Evolutionary conservation across 495 filamentous ascomycete species (phyloP).

Genomic region (Staphylotrichum tortipilum): DNA sequence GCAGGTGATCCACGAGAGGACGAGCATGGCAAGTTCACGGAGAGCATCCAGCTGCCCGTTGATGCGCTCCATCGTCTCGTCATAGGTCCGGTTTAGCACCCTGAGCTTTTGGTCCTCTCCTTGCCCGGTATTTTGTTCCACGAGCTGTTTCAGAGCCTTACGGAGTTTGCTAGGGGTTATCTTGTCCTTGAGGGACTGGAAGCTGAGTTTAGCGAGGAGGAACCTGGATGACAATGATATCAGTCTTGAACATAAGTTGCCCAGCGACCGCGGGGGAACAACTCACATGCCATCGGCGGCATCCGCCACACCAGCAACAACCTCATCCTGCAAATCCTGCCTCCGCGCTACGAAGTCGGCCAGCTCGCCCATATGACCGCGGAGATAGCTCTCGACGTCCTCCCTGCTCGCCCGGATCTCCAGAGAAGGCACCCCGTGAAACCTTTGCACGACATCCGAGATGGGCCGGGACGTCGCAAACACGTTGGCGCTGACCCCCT

Average conservation of each 20-base stretch:
- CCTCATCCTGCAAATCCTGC: conserved; percentile 21
- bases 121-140: conserved; percentile 25
- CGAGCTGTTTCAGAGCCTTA: conserved; percentile 15
- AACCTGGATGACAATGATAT: too few species aligned
- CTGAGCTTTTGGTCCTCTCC: too few species aligned
- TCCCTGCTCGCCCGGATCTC: conserved; percentile 32
- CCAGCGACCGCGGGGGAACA: too few species aligned
- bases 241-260: too few species aligned
- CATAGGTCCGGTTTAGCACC: conserved; percentile 30
- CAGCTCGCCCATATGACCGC: conserved; percentile 17
- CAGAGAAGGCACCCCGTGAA: conserved; percentile 1
- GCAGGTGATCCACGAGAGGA: conserved; percentile 40
- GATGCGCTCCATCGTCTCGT: conserved; percentile 36
- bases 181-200: too few species aligned
- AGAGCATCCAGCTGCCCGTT: conserved; percentile 24
- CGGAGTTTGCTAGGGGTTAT: too few species aligned
- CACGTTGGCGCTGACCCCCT: conserved; percentile 15
- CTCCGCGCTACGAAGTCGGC: conserved; percentile 10
- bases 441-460: neutral
- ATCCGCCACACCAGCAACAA: conserved; percentile 24
- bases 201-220: too few species aligned
- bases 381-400: conserved; percentile 33
- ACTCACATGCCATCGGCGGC: too few species aligned
- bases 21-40: conserved; percentile 25
- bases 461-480: conserved; percentile 39